Percentiles rank a stretch among this genome's conserved stretches.
Conservation (phyloP, 2,329 filamentous ascomycete species). For the Zymoseptoria brevis region DNA sequence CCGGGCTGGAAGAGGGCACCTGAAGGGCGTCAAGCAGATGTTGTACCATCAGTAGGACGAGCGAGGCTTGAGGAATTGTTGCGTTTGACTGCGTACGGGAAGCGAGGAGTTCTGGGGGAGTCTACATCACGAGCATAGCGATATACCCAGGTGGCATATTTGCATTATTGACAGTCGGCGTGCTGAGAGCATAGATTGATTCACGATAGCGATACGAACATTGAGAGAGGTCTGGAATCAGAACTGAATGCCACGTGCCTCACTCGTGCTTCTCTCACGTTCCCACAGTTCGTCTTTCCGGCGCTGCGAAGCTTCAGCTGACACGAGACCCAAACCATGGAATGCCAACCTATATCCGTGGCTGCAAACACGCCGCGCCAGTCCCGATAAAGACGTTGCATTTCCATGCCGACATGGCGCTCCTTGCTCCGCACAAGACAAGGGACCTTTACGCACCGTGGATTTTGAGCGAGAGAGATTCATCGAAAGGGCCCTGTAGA, state of each 20-base stretch:
- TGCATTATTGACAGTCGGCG: neutral
- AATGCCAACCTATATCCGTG: neutral
- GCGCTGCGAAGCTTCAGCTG: neutral
- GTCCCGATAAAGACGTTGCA: neutral
- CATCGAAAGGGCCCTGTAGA: no score
- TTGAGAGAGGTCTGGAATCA: neutral
- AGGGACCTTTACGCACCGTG: no score
- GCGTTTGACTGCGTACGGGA: neutral
- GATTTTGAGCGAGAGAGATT: no score
- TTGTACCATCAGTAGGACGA: conserved; percentile 11
- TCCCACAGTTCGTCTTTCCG: no score
- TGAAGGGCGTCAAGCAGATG: conserved; percentile 11
- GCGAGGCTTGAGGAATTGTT: neutral
- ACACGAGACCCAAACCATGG: neutral
- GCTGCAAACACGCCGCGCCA: neutral
- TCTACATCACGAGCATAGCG: neutral
- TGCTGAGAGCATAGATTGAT: neutral
- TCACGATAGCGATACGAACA: neutral
- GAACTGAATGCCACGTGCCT: neutral
- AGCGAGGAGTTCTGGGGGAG: neutral
- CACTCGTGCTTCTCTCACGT: neutral
- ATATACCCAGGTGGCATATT: neutral
- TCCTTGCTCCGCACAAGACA: no score
- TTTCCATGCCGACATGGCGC: neutral
- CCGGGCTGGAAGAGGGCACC: conserved; percentile 12